Percentiles rank a stretch among this genome's conserved stretches.
These are phyloP conservation scores for Paramecium sexaurelia DNA, from an alignment of 73 alveolate genomes.

Conservation along the genomic window DNA sequence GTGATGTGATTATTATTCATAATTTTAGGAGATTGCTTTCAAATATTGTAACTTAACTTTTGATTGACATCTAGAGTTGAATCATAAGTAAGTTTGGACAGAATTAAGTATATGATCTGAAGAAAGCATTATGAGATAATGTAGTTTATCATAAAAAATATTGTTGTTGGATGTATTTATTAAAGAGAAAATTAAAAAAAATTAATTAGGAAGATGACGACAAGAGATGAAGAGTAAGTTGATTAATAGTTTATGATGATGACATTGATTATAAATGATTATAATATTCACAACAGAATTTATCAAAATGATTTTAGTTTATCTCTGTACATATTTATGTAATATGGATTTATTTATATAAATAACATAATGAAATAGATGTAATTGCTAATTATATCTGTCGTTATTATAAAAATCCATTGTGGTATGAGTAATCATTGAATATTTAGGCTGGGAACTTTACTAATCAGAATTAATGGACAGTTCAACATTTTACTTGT, in stretches of 20 bases:
- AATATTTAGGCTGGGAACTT: constrained; percentile 18
- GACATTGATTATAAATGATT: constrained; percentile 11
- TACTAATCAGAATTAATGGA: background rate
- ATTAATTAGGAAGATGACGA: background rate
- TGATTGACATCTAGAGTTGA: background rate
- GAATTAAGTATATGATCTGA: background rate
- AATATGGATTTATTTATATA: constrained; percentile 21
- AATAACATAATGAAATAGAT: constrained; percentile 5
- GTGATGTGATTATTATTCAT: constrained; percentile 4
- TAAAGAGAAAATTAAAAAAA: background rate
- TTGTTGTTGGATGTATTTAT: background rate
- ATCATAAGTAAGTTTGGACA: background rate
- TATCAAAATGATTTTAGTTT: background rate
- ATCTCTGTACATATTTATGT: background rate
- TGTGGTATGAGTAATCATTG: background rate
- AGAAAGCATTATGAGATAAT: background rate
- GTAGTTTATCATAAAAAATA: background rate
- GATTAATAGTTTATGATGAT: background rate
- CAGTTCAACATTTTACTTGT: background rate
- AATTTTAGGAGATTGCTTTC: background rate
- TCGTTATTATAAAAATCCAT: background rate
- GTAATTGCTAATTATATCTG: background rate
- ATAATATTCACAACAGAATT: background rate
- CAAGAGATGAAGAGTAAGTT: background rate
- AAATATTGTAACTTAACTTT: constrained; percentile 28